Base-by-base conservation (phyloP, 164 flowering plant genomes). In the Nymphaea colorata region DNA sequence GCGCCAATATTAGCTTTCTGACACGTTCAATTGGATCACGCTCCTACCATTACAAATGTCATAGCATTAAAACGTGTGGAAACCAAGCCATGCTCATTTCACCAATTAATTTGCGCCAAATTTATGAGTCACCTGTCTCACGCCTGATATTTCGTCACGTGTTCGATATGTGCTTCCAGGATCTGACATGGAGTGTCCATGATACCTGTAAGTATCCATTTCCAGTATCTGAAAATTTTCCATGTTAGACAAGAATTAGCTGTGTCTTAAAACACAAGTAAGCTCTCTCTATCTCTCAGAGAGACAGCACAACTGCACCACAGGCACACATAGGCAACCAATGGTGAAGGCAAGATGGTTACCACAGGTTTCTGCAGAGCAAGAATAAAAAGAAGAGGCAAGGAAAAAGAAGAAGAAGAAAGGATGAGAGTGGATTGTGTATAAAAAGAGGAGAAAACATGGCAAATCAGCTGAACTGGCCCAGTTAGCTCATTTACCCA, bases 141-240 rank as follows among this genome's bases (percentile, higher is more conserved):
- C 85, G 60, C 98, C 97, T 78, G 66, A 41, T 59, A 95, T 89
- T 80, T 95, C 97, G 80, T 92, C 99, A 47, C 55, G 76, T 96
- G 97, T 43, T 94, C 89, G 4, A 97, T 86, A 75, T 64, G 98
- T 90, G 87, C 96, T 92, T 44, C 99, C 98, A 66, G 98, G 98
- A 74, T 95, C 98, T 66, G 98, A 92, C 98, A 95, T 92, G 69
- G 99, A 95, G 80, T 95, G 99, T 11, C 99, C 99, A 73, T 95
- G 99, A 78, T 95, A 92, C 75, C 98, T 84, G 79, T 95, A 95
- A 16, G 98, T 92, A 81, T 95, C 99, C 99, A 95, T 92, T 75
- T 95, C 99, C 73, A 95, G 96, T 72, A 95, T 87, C 99, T 95
- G 87, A 69, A 79, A 61, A 61, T 64, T 61, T 11, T 3, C 3